Evolutionary conservation across 1,284 basidiomycete genomes (phyloP).

Genomic region (Sutorius eximius): DNA sequence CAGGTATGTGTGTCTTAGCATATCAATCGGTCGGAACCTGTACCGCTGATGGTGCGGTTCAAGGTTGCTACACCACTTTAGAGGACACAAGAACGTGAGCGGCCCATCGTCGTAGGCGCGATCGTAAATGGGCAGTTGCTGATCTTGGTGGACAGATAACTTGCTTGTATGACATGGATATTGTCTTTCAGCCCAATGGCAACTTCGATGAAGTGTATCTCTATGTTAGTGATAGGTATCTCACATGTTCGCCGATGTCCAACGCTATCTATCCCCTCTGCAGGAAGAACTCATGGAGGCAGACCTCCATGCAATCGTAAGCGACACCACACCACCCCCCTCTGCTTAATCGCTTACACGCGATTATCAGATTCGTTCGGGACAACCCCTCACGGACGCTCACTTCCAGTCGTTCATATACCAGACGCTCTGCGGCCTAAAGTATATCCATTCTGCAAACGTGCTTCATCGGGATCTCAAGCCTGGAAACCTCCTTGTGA

Average conservation of each 20-base stretch:
- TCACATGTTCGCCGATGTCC: background rate
- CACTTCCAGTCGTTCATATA: conserved; percentile 99
- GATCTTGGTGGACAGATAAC: conserved; percentile 59
- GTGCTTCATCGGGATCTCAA: conserved; percentile 98
- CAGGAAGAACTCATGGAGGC: conserved; percentile 99
- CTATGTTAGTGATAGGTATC: conserved; percentile 56
- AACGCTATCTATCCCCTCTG: background rate
- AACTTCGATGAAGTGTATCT: conserved; percentile 96
- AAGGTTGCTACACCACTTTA: conserved; percentile 91
- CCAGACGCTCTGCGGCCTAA: conserved; percentile 96
- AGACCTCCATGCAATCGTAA: conserved; percentile 96
- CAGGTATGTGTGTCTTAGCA: conserved; percentile 54
- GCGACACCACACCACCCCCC: background rate
- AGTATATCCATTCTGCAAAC: conserved; percentile 98
- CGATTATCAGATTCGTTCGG: conserved; percentile 81
- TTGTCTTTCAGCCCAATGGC: conserved; percentile 84
- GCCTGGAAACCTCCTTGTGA: conserved; percentile 94
- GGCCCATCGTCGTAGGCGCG: conserved; percentile 9
- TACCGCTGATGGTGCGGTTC: conserved; percentile 6
- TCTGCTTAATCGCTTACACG: conserved; percentile 2
- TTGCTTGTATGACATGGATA: conserved; percentile 96
- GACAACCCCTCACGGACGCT: conserved; percentile 96
- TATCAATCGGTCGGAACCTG: background rate
- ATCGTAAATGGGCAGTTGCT: conserved; percentile 3
- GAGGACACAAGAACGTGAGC: conserved; percentile 92